Evolutionary conservation across 495 filamentous ascomycete species (phyloP).

Genomic region (Staphylotrichum longicolle): DNA sequence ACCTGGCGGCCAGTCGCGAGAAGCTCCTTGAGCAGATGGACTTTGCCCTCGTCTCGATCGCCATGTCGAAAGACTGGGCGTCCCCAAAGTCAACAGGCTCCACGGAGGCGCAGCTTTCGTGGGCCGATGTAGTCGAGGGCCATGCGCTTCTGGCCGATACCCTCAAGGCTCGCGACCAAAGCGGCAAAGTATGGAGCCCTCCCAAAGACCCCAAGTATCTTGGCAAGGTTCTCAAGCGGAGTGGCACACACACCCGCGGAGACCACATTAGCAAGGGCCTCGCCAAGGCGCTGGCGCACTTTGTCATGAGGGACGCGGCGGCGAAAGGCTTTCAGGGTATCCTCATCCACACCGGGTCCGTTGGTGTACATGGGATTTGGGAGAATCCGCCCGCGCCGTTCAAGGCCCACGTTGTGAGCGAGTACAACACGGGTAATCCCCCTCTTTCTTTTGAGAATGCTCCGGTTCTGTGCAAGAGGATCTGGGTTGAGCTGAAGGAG

Average conservation of each 20-base stretch:
- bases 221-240: neutral
- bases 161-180: neutral
- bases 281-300: neutral
- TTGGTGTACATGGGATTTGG: neutral
- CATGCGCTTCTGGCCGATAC: neutral
- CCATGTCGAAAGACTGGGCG: neutral
- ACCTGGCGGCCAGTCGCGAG: neutral
- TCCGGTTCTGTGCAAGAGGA: neutral
- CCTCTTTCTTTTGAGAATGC: neutral
- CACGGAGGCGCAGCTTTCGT: neutral
- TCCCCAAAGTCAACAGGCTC: neutral
- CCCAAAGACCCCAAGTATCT: too few relatives aligned
- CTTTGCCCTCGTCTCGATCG: constrained; percentile 3
- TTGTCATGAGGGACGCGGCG: neutral
- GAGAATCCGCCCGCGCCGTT: neutral
- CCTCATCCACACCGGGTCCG: neutral
- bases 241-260: neutral
- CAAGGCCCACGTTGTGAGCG: neutral
- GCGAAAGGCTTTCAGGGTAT: neutral
- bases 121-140: neutral
- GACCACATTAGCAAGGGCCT: neutral
- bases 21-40: constrained; percentile 6
- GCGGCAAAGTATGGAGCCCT: too few relatives aligned
- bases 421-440: neutral
- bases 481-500: neutral